Evolutionary conservation across 2,329 filamentous ascomycete genomes (phyloP).

Genomic region (Alternaria ethzedia): DNA sequence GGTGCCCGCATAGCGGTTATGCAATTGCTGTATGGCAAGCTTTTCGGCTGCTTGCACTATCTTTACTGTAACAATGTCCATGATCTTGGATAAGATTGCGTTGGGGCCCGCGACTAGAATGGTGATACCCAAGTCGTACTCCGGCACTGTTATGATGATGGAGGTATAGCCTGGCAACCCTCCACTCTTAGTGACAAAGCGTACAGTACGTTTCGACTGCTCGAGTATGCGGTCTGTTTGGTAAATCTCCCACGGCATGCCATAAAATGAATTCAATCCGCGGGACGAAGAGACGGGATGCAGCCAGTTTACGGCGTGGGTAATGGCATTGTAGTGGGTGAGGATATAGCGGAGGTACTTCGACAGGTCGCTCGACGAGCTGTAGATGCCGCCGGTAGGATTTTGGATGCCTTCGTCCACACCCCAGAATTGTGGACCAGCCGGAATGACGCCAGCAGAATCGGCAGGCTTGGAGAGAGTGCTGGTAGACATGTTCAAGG

Average conservation of each 20-base stretch:
- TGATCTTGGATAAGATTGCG: conserved; percentile 23
- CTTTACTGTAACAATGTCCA: conserved; percentile 35
- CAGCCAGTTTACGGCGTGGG: conserved; percentile 53
- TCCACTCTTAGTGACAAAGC: conserved; percentile 55
- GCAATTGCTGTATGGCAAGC: conserved; percentile 33
- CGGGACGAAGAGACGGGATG: conserved; percentile 48
- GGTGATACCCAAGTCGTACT: conserved; percentile 54
- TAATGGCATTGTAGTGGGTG: conserved; percentile 51
- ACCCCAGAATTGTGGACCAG: conserved; percentile 49
- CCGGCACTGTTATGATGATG: conserved; percentile 50
- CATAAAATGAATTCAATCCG: conserved; percentile 51
- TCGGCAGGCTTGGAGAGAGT: conserved; percentile 39
- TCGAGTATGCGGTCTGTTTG: conserved; percentile 49
- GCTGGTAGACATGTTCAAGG: conserved; percentile 42
- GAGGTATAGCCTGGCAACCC: conserved; percentile 53
- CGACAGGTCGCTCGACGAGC: conserved; percentile 50
- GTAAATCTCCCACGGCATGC: conserved; percentile 58
- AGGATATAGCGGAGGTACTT: conserved; percentile 53
- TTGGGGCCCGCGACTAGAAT: conserved; percentile 46
- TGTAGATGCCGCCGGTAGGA: conserved; percentile 55
- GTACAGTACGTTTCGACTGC: conserved; percentile 47
- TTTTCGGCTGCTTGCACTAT: conserved; percentile 45
- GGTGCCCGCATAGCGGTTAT: conserved; percentile 36
- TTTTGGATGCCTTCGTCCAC: conserved; percentile 51
- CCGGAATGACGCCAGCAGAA: conserved; percentile 49